A percentile compares a stretch with the other conserved stretches of the same genome.
Conservation (phyloP, 352 stramenopile genomes). For the Phytophthora pluvialis region DNA sequence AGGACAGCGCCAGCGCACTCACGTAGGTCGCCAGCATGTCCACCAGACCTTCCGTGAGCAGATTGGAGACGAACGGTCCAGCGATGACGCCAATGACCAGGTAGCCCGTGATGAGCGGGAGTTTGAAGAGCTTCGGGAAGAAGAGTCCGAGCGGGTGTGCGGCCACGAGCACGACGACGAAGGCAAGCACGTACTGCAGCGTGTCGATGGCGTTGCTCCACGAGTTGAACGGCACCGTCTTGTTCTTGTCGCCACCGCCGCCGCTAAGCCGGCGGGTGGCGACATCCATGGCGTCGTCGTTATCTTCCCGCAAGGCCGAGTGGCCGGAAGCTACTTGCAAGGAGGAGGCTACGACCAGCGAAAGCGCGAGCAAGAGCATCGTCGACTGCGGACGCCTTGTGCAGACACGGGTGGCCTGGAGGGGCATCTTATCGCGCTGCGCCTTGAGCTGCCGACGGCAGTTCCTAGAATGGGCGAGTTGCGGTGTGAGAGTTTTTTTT, state of each 20-base stretch:
- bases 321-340: conserved; percentile 24
- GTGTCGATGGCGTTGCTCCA: conserved; percentile 47
- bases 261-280: conserved; percentile 24
- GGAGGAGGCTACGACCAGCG: conserved; percentile 22
- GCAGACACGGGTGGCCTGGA: conserved; percentile 12
- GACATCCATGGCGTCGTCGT: conserved; percentile 7
- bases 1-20: conserved; percentile 65
- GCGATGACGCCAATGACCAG: conserved; percentile 62
- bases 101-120: conserved; percentile 75
- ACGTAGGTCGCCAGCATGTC: conserved; percentile 54
- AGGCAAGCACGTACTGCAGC: conserved; percentile 48
- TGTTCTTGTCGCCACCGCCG: conserved; percentile 29
- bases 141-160: conserved; percentile 65
- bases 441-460: conserved; percentile 15
- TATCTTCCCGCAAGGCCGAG: conserved; percentile 16
- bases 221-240: conserved; percentile 54
- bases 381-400: conserved; percentile 9
- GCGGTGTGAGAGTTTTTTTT: too few relatives aligned
- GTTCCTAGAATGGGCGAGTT: conserved; percentile 29
- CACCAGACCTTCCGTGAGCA: conserved; percentile 45
- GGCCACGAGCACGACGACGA: conserved; percentile 61
- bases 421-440: conserved; percentile 17
- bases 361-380: conserved; percentile 20
- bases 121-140: conserved; percentile 59
- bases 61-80: conserved; percentile 57